These are phyloP conservation scores for Fusarium hostae DNA, from an alignment of 2,329 filamentous ascomycete species.

Conservation along the genomic window DNA sequence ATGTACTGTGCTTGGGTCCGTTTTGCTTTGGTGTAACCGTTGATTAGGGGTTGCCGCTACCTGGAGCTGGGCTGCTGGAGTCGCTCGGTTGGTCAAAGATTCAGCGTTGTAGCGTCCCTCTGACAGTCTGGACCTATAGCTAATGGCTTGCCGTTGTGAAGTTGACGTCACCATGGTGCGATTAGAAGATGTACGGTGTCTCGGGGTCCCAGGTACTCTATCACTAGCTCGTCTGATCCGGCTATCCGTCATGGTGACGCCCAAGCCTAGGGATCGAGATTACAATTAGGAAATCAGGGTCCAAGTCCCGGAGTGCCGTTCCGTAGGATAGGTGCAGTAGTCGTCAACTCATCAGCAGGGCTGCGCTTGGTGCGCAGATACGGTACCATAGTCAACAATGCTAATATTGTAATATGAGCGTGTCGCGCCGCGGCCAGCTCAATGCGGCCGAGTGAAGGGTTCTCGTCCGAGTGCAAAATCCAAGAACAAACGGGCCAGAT, in stretches of 20 bases:
- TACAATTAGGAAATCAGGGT: conserved; percentile 47
- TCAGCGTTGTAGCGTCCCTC: conserved; percentile 3
- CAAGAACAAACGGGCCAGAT: neutral
- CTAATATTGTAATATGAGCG: conserved; percentile 1
- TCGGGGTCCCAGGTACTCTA: conserved; percentile 33
- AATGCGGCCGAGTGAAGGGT: conserved; percentile 15
- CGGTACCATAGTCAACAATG: neutral
- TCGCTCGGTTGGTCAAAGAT: neutral
- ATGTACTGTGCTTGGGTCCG: neutral
- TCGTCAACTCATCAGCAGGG: conserved; percentile 10
- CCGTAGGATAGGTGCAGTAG: conserved; percentile 27
- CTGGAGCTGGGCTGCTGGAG: conserved; percentile 10
- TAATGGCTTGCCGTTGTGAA: conserved; percentile 22
- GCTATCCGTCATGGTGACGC: conserved; percentile 44
- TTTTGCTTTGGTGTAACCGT: conserved; percentile 14
- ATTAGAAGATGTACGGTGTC: conserved; percentile 29
- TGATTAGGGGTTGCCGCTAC: conserved; percentile 12
- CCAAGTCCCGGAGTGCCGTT: conserved; percentile 38
- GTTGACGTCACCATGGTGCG: conserved; percentile 47
- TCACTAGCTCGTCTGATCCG: conserved; percentile 22
- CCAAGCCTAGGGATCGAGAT: conserved; percentile 46
- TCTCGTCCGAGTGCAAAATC: conserved; percentile 4
- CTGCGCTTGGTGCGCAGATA: neutral
- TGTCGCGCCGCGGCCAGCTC: conserved; percentile 14
- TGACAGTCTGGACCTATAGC: conserved; percentile 21